Base-by-base conservation (phyloP, 2,329 filamentous ascomycete genomes). In the Coniella vitis region DNA sequence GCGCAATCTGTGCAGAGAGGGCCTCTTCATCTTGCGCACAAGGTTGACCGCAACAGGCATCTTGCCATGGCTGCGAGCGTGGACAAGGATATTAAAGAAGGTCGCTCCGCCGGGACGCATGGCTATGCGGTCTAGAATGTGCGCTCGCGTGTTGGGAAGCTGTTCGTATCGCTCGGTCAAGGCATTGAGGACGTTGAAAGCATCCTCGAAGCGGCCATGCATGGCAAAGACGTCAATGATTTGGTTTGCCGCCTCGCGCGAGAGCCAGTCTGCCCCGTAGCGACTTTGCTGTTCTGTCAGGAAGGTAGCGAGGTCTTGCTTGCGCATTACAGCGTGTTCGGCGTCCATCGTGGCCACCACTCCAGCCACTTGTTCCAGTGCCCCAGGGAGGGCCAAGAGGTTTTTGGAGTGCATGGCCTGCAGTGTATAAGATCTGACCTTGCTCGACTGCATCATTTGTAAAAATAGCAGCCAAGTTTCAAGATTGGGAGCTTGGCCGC, bases 371-470 rank as follows among this genome's bases (percentile, higher is more conserved):
- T 59, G 60, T 7, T 62, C 63, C 7, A 68, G 60, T 1, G 66
- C 66, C 0, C 56, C 56, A 0, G 62, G 60, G 20, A 67, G 63
- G 7, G 65, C 58, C 36, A 78, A 63, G 42, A 76, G 63, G 20
- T 69, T 69, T 16, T 68, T 62, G 32, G 66, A 60, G 47, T 71
- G 63, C 73, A 78, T 77, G 49, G 65, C 63, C 12, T 67, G 65
- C 25, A 78, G 58, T 25, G 75, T 62, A 54, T 72, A 69, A 20
- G 69, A 67, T 45, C 68, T 66, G 43, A 73, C 69, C n/a, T 78
- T 72, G 58, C 83, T 80, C 10, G 75, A 75, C 61, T 79, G 75
- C 49, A 85, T 75, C 38, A 78, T 64, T n/a, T 64, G 61, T 16
- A 78, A 60, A 50, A 76, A 73, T 4, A 71, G 62, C 3, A 71